These are phyloP conservation scores for Encephalitozoon hellem DNA, from an alignment of 371 early-diverging fungal genomes.

Conservation along the genomic window DNA sequence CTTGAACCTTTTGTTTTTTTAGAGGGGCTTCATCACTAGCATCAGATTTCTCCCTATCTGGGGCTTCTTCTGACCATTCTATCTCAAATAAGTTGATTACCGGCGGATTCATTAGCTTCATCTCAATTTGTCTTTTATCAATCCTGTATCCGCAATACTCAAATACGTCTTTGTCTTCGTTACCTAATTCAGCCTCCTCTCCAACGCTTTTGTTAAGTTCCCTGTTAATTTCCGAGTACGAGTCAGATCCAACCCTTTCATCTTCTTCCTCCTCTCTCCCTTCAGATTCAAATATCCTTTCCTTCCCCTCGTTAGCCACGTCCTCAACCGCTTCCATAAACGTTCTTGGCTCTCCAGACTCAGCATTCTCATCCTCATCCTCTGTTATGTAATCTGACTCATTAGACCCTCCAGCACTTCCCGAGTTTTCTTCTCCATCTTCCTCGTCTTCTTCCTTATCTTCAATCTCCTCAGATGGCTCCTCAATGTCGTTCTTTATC, in stretches of 20 bases:
- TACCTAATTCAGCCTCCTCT: background rate
- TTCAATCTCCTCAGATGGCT: slow-evolving; percentile 33
- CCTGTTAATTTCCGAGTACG: slow-evolving; percentile 9
- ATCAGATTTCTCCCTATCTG: background rate
- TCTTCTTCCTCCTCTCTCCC: slow-evolving; percentile 15
- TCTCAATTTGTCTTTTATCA: slow-evolving; percentile 46
- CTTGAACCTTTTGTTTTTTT: slow-evolving; percentile 7
- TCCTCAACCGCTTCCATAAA: slow-evolving; percentile 27
- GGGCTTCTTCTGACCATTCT: slow-evolving; percentile 36
- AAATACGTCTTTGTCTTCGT: slow-evolving; percentile 30
- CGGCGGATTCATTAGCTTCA: slow-evolving; percentile 47
- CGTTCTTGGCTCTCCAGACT: background rate
- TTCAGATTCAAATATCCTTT: background rate
- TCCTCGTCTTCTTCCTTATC: slow-evolving; percentile 28
- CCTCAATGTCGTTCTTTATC: background rate
- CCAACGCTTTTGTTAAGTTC: slow-evolving; percentile 24
- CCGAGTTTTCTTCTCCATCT: slow-evolving; percentile 25
- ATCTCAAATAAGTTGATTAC: slow-evolving; percentile 51
- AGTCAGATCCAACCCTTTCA: slow-evolving; percentile 21
- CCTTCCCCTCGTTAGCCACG: background rate
- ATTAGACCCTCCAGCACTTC: slow-evolving; percentile 58
- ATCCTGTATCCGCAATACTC: slow-evolving; percentile 39
- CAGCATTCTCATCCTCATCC: slow-evolving; percentile 62
- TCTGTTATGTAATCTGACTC: slow-evolving; percentile 62
- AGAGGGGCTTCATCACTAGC: background rate